Evolutionary conservation across 2,329 filamentous ascomycete species (phyloP), one percentile per base, ranked within the genome.

Genomic region (Passalora sequoiae): DNA sequence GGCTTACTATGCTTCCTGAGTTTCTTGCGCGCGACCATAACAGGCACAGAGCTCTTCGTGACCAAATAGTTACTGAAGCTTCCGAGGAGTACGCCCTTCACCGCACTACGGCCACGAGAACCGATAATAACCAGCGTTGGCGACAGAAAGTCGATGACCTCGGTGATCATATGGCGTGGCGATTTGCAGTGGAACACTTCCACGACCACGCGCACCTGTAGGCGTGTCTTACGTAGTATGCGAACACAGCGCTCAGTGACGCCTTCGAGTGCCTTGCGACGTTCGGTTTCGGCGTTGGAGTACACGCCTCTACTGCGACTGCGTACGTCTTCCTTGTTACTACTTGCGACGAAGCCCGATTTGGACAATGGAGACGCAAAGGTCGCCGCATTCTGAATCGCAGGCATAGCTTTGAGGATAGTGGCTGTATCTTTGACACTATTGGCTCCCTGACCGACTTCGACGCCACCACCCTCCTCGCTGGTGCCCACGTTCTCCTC

Each of bases 111-210:
- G 21, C 92, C 92, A 56, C 92, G 78, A 50, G 89, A 95, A 38
- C 92, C 92, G 46, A 97, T 79, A 54, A 98, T 88, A 15, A 96
- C 91, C 47, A 98, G 72, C 1, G 91, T 97, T 4, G 92, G 92
- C 53, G 84, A 86, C 40, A 97, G 77, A 51, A 87, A 79, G 64
- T 98, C 92, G 66, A 98, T 97, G 55, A 96, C 89, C 71, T 97
- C 92, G 1, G 89, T 94, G 52, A 98, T 89, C 71, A 97, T 77
- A 64, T 96, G 89, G 65, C 92, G 91, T 3, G 92, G 89, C 60
- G 86, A 96, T 74, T 96, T 97, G 81, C 92, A 97, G 68, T 97
- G 92, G 54, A 98, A 84, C 20, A 97, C 91, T 67, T 98, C 92
- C 24, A 98, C 84, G 38, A 95, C 88, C 36, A 96, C 86, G 45